phyloP scores from a whole-genome alignment of 306 rosid species.

The Cicer chorassanicum region DNA sequence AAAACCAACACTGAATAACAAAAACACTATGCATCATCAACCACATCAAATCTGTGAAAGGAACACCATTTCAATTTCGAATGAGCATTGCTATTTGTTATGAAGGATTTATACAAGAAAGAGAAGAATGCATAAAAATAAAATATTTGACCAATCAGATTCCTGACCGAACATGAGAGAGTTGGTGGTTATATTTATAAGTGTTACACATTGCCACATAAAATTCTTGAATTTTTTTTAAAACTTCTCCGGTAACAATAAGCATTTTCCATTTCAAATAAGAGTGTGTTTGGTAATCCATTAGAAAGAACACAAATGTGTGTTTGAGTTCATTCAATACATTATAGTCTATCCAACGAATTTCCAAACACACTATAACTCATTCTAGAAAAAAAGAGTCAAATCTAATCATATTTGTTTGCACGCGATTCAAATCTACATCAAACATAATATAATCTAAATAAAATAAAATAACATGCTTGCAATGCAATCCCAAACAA shows the following conservation, averaged over 20 bases:
- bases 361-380: neutral
- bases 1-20: slow-evolving; percentile 32
- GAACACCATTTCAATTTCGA: neutral
- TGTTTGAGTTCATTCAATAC: neutral
- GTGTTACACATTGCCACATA: too few relatives aligned
- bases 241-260: too few relatives aligned
- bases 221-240: too few relatives aligned
- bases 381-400: neutral
- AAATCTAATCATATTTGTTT: slow-evolving; percentile 29
- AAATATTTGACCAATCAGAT: too few relatives aligned
- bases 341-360: neutral
- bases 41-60: slow-evolving; percentile 29
- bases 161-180: too few relatives aligned
- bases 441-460: neutral
- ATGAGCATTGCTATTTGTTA: too few relatives aligned
- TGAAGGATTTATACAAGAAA: too few relatives aligned
- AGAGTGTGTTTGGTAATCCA: neutral
- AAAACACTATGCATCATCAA: slow-evolving; percentile 10
- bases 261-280: neutral
- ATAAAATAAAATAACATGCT: neutral
- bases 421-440: slow-evolving; percentile 20
- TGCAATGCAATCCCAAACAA: neutral
- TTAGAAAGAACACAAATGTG: neutral
- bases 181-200: too few relatives aligned
- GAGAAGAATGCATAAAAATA: too few relatives aligned